Percentiles rank a stretch among this genome's conserved stretches.
These are phyloP conservation scores for Hanseniaspora singularis DNA, from an alignment of 805 yeast species.

Conservation along the genomic window DNA sequence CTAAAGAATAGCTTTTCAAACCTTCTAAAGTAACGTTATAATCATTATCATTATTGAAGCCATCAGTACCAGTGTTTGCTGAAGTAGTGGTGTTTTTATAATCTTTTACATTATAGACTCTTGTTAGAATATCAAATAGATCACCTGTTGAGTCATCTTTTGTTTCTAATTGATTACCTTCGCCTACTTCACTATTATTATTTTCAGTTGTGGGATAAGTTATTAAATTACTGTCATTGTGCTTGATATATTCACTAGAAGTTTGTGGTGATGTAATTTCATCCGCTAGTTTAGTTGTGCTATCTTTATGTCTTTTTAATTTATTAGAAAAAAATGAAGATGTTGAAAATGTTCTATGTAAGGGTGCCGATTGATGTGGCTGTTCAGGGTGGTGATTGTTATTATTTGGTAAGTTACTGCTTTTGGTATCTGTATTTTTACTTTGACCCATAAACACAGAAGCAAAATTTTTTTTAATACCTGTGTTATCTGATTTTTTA, in stretches of 20 bases:
- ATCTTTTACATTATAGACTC: neutral
- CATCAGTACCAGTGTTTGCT: neutral
- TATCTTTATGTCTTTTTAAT: neutral
- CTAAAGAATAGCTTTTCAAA: too few species aligned
- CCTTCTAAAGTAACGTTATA: too few species aligned
- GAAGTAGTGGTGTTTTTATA: neutral
- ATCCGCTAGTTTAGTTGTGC: neutral
- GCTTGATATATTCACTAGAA: too few species aligned
- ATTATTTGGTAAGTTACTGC: neutral
- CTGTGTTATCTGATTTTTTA: too few species aligned
- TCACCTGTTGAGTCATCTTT: too few species aligned
- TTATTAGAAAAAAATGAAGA: slow-evolving; percentile 12
- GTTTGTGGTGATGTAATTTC: neutral
- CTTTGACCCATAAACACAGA: neutral
- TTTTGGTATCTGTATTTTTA: neutral
- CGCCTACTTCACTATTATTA: too few species aligned
- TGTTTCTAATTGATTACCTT: too few species aligned
- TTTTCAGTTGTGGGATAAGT: too few species aligned
- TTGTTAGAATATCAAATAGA: neutral
- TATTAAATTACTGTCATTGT: too few species aligned
- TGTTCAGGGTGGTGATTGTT: neutral
- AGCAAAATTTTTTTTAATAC: neutral
- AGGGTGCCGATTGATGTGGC: neutral
- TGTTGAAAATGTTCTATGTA: slow-evolving; percentile 13
- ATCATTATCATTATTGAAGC: too few species aligned